Percentiles rank a stretch among this genome's conserved stretches.
These are phyloP conservation scores for Cryptococcus sp. DNA, from an alignment of 1,284 basidiomycete species.

Conservation along the genomic window DNA sequence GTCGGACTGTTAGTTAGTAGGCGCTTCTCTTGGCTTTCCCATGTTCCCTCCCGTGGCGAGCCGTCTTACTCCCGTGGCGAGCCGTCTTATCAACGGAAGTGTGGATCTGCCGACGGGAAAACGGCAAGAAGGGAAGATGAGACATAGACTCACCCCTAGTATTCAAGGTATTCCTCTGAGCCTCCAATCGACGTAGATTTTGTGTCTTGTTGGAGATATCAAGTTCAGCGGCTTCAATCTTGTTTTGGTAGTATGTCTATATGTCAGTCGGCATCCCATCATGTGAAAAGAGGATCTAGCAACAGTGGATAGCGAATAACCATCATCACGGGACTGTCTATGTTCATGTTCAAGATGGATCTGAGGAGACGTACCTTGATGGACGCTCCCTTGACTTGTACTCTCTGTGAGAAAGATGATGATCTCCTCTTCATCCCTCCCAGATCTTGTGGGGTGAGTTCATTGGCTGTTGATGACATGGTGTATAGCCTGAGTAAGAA, in stretches of 20 bases:
- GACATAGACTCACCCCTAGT: slow-evolving; percentile 65
- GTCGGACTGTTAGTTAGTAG: slow-evolving; percentile 54
- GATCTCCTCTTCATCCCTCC: not conserved
- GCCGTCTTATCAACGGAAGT: slow-evolving; percentile 10
- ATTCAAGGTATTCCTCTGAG: slow-evolving; percentile 93
- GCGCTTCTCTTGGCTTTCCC: too few species aligned
- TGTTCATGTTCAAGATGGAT: too few species aligned
- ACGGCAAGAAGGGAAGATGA: not conserved
- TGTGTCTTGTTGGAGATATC: slow-evolving; percentile 95
- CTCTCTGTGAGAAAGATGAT: not conserved
- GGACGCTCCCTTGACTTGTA: not conserved
- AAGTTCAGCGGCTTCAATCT: slow-evolving; percentile 89
- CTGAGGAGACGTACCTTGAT: not conserved
- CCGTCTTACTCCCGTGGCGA: too few species aligned
- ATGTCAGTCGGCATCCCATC: slow-evolving; percentile 1
- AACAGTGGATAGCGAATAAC: too few species aligned
- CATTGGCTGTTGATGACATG: not conserved
- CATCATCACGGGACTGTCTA: too few species aligned
- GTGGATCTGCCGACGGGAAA: not conserved
- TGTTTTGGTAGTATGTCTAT: slow-evolving; percentile 87
- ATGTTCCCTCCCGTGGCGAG: too few species aligned
- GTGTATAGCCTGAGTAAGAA: not conserved
- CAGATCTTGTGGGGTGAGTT: not conserved
- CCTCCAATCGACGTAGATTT: slow-evolving; percentile 90
- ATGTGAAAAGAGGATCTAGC: too few species aligned